Evolutionary conservation across 2,329 filamentous ascomycete species (phyloP).

Genomic region (Fusarium humuli): DNA sequence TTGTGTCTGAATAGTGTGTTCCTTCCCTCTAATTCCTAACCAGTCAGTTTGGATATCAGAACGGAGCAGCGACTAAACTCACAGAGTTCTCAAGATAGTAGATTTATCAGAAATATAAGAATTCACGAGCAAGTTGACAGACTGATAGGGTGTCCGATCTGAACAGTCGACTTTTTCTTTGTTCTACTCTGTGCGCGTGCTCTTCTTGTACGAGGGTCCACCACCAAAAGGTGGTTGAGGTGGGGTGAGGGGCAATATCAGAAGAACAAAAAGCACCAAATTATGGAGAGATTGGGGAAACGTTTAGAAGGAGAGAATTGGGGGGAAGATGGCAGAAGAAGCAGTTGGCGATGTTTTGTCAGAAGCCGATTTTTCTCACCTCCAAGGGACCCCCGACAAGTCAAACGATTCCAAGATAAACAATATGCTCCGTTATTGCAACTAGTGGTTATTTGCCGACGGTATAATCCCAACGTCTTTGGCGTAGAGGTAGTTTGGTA

Average conservation of each 20-base stretch:
- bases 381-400: constrained; percentile 11
- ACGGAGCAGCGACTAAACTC: background rate
- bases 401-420: constrained; percentile 8
- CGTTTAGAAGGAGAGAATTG: constrained; percentile 30
- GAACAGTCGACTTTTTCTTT: constrained; percentile 35
- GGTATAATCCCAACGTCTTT: constrained; percentile 35
- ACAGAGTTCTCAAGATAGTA: background rate
- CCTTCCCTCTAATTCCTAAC: constrained; percentile 1
- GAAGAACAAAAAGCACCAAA: constrained; percentile 13
- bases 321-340: constrained; percentile 25
- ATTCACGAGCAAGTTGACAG: background rate
- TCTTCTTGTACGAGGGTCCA: constrained; percentile 35
- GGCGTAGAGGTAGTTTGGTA: constrained; percentile 1
- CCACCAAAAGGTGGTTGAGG: constrained; percentile 31
- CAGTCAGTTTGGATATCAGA: background rate
- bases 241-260: constrained; percentile 36
- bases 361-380: constrained; percentile 6
- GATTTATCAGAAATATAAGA: background rate
- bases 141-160: constrained; percentile 11
- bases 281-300: constrained; percentile 34
- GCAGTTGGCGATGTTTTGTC: constrained; percentile 27
- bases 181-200: constrained; percentile 29
- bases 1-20: constrained; percentile 13
- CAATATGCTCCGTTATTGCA: constrained; percentile 12
- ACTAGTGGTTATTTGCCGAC: constrained; percentile 27